Conservation (phyloP, 2,329 filamentous ascomycete genomes). For the Cladosporium sp. region DNA sequence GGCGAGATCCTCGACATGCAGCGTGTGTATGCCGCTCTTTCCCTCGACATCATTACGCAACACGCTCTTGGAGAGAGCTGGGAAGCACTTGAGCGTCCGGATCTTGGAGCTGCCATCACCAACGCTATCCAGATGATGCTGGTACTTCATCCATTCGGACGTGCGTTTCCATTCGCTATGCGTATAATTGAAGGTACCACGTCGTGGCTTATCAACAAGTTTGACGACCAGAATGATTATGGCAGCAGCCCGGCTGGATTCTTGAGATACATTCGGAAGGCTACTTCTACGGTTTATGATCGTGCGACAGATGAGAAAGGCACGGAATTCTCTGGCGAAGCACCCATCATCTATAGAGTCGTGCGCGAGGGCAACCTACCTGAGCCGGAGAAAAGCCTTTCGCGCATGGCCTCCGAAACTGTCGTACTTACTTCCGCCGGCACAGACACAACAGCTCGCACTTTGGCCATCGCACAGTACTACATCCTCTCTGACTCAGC, state of each 20-base stretch:
- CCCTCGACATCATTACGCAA: background rate
- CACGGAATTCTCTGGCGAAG: background rate
- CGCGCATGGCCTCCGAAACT: constrained; percentile 43
- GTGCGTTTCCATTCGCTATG: background rate
- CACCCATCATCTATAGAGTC: background rate
- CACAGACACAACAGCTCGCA: constrained; percentile 46
- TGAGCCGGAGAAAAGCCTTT: constrained; percentile 14
- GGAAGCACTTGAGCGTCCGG: background rate
- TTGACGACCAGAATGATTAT: background rate
- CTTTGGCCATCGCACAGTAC: constrained; percentile 44
- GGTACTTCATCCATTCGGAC: background rate
- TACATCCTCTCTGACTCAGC: constrained; percentile 41
- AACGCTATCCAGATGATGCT: background rate
- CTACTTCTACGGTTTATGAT: background rate
- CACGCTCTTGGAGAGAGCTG: constrained; percentile 6
- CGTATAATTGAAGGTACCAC: background rate
- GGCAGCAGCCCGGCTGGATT: background rate
- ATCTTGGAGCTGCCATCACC: background rate
- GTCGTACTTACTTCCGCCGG: constrained; percentile 49
- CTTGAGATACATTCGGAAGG: background rate
- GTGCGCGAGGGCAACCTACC: background rate
- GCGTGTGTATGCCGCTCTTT: constrained; percentile 1
- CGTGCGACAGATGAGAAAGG: background rate
- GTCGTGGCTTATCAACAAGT: background rate
- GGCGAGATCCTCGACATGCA: constrained; percentile 5